Evolutionary conservation across 805 yeast genomes (phyloP), one percentile per base, ranked within the genome.

Genomic region (Candida endomychidarum): DNA sequence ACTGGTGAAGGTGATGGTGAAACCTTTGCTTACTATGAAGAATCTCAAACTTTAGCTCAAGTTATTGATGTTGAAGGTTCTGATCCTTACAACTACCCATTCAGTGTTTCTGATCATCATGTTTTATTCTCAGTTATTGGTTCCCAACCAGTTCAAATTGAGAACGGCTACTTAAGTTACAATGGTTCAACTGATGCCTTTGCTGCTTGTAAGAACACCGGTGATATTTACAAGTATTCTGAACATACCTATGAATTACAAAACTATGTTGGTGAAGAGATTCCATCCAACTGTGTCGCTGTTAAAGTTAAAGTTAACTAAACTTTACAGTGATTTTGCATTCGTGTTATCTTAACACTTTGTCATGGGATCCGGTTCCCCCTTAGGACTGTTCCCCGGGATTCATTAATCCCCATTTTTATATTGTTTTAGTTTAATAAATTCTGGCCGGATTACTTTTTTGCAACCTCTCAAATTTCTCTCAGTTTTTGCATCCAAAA

Each of bases 141-240:
- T 8, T 3, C 23, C 30, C 33, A 39, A 19, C 32, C 40, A 10
- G 40, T 43, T 8, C 3, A 20, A 14, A 3, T 46, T 30, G 50
- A 36, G 7, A 52, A 48, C 32, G 53, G 46, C 15, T 45, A 43
- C 41, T 38, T 57, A 29, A 24, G 42, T 23, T 39, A 43, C 38
- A 42, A 51, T 21, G 60, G 58, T 15, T 26, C 46, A 17, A 28
- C 50, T 28, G 46, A 38, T 23, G 38, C 43, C 17, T 56, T 60
- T 41, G 55, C 46, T 38, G 65, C 65, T 34, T 49, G 56, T 34
- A 51, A 52, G 41, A 51, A 57, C 48, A 40, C 59, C 36, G 47
- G 48, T 15, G 65, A 61, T 40, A 63, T 63, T 11, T 57, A 60
- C 46, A 27, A 43, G n/a, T 59, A 57, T 46, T 54, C 64, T 17